phyloP scores from a whole-genome alignment of 1,284 basidiomycete genomes.

The Afroboletus lepidellus region DNA sequence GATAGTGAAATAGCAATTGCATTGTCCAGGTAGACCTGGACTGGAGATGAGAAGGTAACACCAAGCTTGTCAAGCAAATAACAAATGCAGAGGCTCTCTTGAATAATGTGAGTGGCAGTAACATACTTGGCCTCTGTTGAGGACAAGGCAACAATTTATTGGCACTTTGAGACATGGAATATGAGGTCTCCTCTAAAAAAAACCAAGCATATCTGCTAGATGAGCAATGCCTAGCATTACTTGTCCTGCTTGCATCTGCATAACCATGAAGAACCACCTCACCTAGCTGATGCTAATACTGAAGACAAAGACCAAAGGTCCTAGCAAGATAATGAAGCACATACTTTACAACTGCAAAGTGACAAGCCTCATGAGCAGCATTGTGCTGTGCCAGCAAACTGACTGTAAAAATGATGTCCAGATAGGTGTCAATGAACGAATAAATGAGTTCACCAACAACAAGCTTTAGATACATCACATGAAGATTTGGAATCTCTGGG shows the following conservation, averaged over 20 bases:
- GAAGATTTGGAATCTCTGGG: not conserved
- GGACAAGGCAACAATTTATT: not conserved
- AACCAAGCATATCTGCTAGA: not conserved
- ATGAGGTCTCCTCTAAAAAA: not conserved
- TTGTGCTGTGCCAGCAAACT: not conserved
- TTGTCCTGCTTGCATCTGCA: no score
- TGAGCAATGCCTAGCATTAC: not conserved
- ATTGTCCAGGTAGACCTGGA: not conserved
- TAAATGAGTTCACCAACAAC: conserved; percentile 2
- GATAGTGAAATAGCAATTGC: not conserved
- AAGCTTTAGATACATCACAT: not conserved
- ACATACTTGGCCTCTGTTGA: not conserved
- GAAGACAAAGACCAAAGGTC: not conserved
- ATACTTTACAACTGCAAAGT: not conserved
- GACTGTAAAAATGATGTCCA: not conserved
- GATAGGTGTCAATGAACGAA: not conserved
- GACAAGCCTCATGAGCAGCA: not conserved
- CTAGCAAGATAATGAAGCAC: not conserved
- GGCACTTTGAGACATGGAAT: not conserved
- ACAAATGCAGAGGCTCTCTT: not conserved
- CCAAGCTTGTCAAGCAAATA: not conserved
- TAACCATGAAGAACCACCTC: no score
- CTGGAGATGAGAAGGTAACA: not conserved
- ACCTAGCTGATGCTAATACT: no score
- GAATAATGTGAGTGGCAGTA: not conserved